phyloP scores from a whole-genome alignment of 441 rosid species.

The Eruca vesicaria region DNA sequence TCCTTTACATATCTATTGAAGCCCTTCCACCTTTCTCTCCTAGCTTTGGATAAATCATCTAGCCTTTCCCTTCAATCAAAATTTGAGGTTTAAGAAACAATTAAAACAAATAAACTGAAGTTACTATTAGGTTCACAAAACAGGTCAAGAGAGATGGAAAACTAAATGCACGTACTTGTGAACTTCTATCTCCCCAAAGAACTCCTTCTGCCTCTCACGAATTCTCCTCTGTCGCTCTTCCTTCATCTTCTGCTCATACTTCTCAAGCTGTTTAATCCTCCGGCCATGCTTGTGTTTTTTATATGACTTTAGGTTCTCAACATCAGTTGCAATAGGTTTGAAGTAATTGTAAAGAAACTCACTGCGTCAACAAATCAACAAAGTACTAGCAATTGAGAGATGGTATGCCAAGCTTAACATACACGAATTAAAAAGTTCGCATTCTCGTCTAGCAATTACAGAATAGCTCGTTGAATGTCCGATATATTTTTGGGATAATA shows the following conservation, averaged over 20 bases:
- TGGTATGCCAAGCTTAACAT: not conserved
- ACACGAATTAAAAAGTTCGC: not conserved
- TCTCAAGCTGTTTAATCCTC: conserved; percentile 88
- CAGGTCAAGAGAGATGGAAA: not conserved
- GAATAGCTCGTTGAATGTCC: not conserved
- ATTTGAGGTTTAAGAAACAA: not conserved
- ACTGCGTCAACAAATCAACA: conserved; percentile 40
- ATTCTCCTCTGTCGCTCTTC: conserved; percentile 95
- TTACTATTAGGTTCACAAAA: conserved; percentile 15
- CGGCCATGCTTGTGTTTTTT: conserved; percentile 95
- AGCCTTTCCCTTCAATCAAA: conserved; percentile 69
- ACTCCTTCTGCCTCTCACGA: conserved; percentile 97
- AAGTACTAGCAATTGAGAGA: conserved; percentile 8
- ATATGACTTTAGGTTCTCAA: conserved; percentile 73
- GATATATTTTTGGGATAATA: not conserved
- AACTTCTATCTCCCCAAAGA: conserved; percentile 89
- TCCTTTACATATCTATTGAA: conserved; percentile 87
- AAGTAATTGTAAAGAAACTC: conserved; percentile 77
- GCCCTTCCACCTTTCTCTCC: conserved; percentile 92
- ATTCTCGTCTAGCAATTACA: not conserved
- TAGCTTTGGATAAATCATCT: conserved; percentile 76
- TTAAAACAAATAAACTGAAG: not conserved
- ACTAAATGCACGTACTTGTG: conserved; percentile 61
- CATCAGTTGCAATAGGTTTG: conserved; percentile 70
- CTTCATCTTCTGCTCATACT: conserved; percentile 86